A percentile compares a stretch with the other conserved stretches of the same genome.
These are phyloP conservation scores for Iberis pinnata DNA, from an alignment of 345 rosid species.

Conservation along the genomic window DNA sequence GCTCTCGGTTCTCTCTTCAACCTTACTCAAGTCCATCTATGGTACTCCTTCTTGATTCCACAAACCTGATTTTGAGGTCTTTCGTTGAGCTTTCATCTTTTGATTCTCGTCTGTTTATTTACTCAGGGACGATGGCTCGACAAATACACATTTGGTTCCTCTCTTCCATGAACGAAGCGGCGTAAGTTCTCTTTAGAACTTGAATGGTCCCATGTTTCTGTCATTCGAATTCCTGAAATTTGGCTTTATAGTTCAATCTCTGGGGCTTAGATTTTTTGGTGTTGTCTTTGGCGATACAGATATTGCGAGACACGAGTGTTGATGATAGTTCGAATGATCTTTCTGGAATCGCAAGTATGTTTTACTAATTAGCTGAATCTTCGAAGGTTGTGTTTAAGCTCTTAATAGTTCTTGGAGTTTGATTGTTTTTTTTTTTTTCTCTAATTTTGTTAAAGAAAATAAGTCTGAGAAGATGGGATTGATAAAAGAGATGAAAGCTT, in stretches of 20 bases:
- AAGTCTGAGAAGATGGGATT: constrained; percentile 40
- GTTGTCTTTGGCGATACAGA: constrained; percentile 27
- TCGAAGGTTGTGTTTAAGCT: not conserved
- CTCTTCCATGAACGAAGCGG: constrained; percentile 17
- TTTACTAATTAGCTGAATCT: not conserved
- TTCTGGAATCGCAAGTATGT: constrained; percentile 13
- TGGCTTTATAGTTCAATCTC: not conserved
- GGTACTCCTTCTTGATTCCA: no score
- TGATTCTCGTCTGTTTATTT: constrained; percentile 4
- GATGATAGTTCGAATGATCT: constrained; percentile 20
- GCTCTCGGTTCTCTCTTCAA: constrained; percentile 70
- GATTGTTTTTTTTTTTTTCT: no score
- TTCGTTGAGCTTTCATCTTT: not conserved
- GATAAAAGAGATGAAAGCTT: constrained; percentile 46
- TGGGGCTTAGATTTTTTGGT: not conserved
- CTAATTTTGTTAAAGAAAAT: constrained; percentile 30
- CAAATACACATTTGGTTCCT: constrained; percentile 29
- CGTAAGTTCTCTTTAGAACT: constrained; percentile 29
- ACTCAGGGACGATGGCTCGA: constrained; percentile 58
- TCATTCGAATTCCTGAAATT: not conserved
- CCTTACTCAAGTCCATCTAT: constrained; percentile 60
- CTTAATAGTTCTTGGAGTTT: not conserved
- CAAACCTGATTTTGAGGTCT: not conserved
- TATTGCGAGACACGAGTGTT: constrained; percentile 16
- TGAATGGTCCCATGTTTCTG: not conserved